These are phyloP conservation scores for Carallia pectinifolia DNA, from an alignment of 345 rosid genomes.

Conservation along the genomic window DNA sequence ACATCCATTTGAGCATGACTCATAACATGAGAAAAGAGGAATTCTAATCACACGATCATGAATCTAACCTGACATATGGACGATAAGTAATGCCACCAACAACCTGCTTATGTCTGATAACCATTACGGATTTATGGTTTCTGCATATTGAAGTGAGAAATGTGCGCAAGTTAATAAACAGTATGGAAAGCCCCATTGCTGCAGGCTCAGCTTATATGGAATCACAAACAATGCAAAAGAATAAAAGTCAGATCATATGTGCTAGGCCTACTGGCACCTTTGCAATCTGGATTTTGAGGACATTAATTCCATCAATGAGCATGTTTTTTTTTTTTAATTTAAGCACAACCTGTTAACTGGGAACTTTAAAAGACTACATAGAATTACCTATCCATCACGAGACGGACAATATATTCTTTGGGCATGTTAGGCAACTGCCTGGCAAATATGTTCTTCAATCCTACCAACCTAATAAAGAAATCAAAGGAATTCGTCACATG, in stretches of 20 bases:
- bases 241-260: no score
- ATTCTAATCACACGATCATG: neutral
- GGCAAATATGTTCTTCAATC: conserved; percentile 95
- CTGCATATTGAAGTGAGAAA: conserved; percentile 41
- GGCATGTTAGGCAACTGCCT: conserved; percentile 99
- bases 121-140: conserved; percentile 98
- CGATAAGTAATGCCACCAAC: conserved; percentile 99
- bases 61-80: conserved; percentile 77
- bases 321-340: neutral
- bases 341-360: neutral
- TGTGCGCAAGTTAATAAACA: neutral
- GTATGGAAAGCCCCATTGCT: neutral
- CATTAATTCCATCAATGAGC: neutral
- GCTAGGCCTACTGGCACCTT: no score
- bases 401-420: conserved; percentile 97
- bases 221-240: neutral
- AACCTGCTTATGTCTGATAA: conserved; percentile 74
- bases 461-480: conserved; percentile 71
- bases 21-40: neutral
- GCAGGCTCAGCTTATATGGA: neutral
- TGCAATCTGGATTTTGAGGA: neutral
- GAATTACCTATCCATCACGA: conserved; percentile 94
- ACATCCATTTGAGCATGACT: no score
- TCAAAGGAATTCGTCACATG: conserved; percentile 2
- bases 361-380: conserved; percentile 15